Percentiles rank a stretch among this genome's conserved stretches.
phyloP scores from a whole-genome alignment of 108 stramenopile species.

The Hondaea fermentalgiana region DNA sequence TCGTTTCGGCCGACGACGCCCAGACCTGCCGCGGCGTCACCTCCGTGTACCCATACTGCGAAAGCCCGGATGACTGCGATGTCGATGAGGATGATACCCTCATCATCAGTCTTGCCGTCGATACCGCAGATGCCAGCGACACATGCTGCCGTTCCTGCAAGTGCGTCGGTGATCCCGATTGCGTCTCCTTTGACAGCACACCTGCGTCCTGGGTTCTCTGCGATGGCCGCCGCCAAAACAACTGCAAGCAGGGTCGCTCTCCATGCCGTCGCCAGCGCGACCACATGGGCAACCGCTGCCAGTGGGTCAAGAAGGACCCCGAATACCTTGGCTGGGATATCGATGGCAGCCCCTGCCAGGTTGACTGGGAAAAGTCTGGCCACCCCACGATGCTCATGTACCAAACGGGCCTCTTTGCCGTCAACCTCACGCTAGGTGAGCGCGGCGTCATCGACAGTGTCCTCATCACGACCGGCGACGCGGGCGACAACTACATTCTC shows the following conservation, averaged over 20 bases:
- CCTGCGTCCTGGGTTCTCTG: neutral
- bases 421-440: neutral
- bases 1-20: no score
- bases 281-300: neutral
- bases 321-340: neutral
- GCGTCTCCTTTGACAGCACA: slow-evolving; percentile 7
- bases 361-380: slow-evolving; percentile 1
- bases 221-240: neutral
- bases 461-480: neutral
- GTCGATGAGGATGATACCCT: neutral
- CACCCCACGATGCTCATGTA: neutral
- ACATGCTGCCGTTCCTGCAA: neutral
- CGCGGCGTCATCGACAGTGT: neutral
- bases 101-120: neutral
- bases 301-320: neutral
- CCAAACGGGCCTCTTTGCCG: neutral
- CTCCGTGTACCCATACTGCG: neutral
- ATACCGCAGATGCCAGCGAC: neutral
- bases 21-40: neutral
- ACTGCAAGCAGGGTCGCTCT: neutral
- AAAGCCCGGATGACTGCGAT: neutral
- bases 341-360: neutral
- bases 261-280: neutral
- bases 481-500: neutral
- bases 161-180: neutral